Percentiles rank a stretch among this genome's conserved stretches.
These are phyloP conservation scores for Panicum virgatum DNA, from an alignment of 202 grass and related monocot species.

Conservation along the genomic window DNA sequence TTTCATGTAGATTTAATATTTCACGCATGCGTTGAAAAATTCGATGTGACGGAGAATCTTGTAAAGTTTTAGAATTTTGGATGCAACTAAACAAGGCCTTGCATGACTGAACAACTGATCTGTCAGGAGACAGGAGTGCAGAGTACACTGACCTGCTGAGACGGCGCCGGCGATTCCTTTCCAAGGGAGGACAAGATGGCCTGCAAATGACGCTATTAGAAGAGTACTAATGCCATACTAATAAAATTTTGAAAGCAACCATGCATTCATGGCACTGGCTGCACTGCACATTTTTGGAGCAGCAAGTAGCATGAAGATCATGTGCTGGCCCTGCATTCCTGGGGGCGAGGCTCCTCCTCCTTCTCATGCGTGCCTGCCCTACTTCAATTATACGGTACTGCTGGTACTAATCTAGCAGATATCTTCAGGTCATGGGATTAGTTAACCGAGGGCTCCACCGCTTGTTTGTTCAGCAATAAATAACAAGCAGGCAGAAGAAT, in stretches of 20 bases:
- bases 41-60: no score
- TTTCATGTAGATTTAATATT: no score
- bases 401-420: not conserved
- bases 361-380: not conserved
- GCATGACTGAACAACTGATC: not conserved
- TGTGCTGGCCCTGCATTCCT: conserved; percentile 47
- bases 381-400: not conserved
- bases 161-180: not conserved
- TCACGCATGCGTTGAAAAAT: no score
- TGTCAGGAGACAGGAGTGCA: not conserved
- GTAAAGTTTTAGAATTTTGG: no score
- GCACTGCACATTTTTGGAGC: conserved; percentile 9
- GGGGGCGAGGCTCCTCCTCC: not conserved
- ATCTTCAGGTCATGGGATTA: not conserved
- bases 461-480: not conserved
- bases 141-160: not conserved
- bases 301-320: conserved; percentile 36
- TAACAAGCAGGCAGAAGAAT: conserved; percentile 2
- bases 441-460: conserved; percentile 33
- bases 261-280: conserved; percentile 18
- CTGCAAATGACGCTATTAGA: conserved; percentile 8
- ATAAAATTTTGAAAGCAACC: not conserved
- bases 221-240: not conserved
- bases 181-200: not conserved
- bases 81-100: no score